These are phyloP conservation scores for Cytospora chrysosperma DNA, from an alignment of 2,329 filamentous ascomycete species.

Conservation along the genomic window DNA sequence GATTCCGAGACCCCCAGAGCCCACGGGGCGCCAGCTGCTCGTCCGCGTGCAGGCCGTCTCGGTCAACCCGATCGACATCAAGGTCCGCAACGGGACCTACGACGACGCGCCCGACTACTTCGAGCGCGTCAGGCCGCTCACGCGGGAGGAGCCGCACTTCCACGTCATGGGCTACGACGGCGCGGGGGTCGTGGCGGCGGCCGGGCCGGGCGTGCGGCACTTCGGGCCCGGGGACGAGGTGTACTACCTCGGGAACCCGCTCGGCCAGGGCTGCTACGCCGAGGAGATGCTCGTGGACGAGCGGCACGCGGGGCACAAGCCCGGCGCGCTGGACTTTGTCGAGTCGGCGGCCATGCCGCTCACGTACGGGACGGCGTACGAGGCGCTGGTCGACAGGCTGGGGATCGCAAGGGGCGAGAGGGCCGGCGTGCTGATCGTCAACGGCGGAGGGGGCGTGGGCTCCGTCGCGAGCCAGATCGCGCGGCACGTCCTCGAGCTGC, in stretches of 20 bases:
- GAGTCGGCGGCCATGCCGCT: constrained; percentile 44
- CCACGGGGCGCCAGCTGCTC: constrained; percentile 28
- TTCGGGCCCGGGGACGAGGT: constrained; percentile 44
- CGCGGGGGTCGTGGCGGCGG: constrained; percentile 38
- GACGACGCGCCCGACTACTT: constrained; percentile 40
- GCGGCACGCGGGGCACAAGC: constrained; percentile 39
- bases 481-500: constrained; percentile 37
- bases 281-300: constrained; percentile 43
- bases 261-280: constrained; percentile 41
- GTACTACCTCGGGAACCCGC: constrained; percentile 41
- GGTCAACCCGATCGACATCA: constrained; percentile 42
- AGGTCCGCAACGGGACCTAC: constrained; percentile 35
- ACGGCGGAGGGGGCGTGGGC: constrained; percentile 46
- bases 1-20: constrained; percentile 25
- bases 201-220: constrained; percentile 33
- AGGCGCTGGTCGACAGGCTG: constrained; percentile 43
- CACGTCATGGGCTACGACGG: constrained; percentile 46
- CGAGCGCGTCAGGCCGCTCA: constrained; percentile 30
- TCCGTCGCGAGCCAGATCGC: constrained; percentile 45
- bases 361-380: constrained; percentile 44
- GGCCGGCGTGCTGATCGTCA: constrained; percentile 44
- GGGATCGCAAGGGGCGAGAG: constrained; percentile 31
- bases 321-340: constrained; percentile 38
- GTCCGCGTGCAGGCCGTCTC: constrained; percentile 30
- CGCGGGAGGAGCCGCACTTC: constrained; percentile 26